Evolutionary conservation across 306 rosid genomes (phyloP).

Genomic region (Glycine latifolia): DNA sequence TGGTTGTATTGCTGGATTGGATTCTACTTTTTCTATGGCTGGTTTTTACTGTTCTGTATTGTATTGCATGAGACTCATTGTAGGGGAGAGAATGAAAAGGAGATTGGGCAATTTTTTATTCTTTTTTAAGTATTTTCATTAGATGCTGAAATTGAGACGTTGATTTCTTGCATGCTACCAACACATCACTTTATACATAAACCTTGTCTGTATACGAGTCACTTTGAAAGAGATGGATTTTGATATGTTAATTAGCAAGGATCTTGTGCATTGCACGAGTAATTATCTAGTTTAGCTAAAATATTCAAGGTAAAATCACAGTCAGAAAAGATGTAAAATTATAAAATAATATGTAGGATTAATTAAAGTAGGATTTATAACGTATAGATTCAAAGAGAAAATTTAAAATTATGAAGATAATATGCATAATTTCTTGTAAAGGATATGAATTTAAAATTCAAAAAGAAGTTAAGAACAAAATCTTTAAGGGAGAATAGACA

Average conservation of each 20-base stretch:
- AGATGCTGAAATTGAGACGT: constrained; percentile 9
- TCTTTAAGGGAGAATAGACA: too few species aligned
- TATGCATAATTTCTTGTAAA: background rate
- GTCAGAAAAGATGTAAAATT: background rate
- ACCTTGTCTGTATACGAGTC: background rate
- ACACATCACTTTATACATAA: background rate
- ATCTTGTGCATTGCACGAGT: background rate
- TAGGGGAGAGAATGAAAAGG: constrained; percentile 4
- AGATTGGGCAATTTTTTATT: background rate
- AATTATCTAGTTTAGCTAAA: background rate
- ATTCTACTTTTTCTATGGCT: background rate
- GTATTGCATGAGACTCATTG: constrained; percentile 3
- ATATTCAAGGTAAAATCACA: background rate
- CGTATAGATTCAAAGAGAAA: background rate
- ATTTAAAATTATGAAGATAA: background rate
- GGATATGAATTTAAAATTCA: background rate
- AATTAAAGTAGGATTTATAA: background rate
- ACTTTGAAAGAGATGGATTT: constrained; percentile 12
- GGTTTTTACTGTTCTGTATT: constrained; percentile 4
- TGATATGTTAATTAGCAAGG: background rate
- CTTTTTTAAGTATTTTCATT: background rate
- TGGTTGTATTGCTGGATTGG: background rate
- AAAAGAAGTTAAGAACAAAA: too few species aligned
- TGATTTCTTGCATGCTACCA: background rate
- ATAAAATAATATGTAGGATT: background rate